Evolutionary conservation across 2,329 filamentous ascomycete genomes (phyloP).

Genomic region (Chaetomiaceae sp.): DNA sequence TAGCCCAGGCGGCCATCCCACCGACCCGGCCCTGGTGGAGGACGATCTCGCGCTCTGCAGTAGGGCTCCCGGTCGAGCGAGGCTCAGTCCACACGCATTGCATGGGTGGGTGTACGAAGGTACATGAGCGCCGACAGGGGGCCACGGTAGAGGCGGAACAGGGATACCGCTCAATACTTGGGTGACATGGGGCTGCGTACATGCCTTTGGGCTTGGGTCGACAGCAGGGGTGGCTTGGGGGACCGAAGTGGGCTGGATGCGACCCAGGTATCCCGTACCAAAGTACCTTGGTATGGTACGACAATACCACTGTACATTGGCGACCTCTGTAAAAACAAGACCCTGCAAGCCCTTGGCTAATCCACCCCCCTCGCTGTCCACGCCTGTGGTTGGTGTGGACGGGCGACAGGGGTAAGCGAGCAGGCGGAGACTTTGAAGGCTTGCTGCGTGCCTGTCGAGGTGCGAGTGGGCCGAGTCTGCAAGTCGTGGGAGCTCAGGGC

Average conservation of each 20-base stretch:
- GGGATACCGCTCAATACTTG: constrained; percentile 3
- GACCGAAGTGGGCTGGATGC: no score
- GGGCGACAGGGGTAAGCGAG: constrained; percentile 20
- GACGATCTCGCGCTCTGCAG: constrained; percentile 19
- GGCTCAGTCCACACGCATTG: constrained; percentile 20
- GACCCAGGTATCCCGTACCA: background rate
- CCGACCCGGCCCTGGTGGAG: constrained; percentile 23
- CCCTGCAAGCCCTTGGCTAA: constrained; percentile 12
- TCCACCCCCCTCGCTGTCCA: constrained; percentile 10
- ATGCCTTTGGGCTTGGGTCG: constrained; percentile 14
- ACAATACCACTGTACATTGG: constrained; percentile 17
- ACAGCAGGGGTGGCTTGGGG: constrained; percentile 15
- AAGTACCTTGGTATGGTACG: no score
- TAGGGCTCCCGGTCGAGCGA: constrained; percentile 22
- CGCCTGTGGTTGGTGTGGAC: constrained; percentile 19
- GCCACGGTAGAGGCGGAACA: constrained; percentile 10
- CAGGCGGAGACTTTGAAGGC: constrained; percentile 19
- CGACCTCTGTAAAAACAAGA: constrained; percentile 17
- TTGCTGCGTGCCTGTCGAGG: constrained; percentile 14
- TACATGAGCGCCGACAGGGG: constrained; percentile 10
- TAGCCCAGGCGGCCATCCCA: constrained; percentile 21
- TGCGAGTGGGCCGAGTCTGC: constrained; percentile 4
- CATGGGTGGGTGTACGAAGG: constrained; percentile 17
- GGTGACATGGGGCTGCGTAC: constrained; percentile 18
- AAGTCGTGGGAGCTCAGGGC: background rate